phyloP scores from a whole-genome alignment of 148 eudicot species.

The Diospyros lotus region DNA sequence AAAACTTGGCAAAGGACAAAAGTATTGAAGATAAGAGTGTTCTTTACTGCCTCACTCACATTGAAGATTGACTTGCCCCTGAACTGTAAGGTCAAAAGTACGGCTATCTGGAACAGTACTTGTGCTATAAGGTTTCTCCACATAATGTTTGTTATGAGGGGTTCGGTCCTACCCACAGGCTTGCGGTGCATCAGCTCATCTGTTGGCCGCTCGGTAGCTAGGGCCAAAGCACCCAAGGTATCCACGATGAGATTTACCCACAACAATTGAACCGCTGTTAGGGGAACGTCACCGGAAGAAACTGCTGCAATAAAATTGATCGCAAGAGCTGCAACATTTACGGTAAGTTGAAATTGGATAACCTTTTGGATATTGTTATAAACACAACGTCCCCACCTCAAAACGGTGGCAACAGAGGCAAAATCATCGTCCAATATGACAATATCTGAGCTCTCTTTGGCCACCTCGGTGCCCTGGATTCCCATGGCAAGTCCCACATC shows the following conservation, averaged over 20 bases:
- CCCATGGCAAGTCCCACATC: constrained; percentile 91
- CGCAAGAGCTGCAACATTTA: constrained; percentile 76
- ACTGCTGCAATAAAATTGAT: constrained; percentile 75
- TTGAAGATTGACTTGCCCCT: constrained; percentile 53
- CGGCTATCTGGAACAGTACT: constrained; percentile 56
- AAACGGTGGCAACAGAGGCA: constrained; percentile 54
- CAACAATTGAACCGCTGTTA: constrained; percentile 67
- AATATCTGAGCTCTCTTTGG: constrained; percentile 83
- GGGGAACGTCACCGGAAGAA: constrained; percentile 77
- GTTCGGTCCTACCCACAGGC: constrained; percentile 69
- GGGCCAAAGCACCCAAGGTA: constrained; percentile 76
- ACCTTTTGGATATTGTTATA: constrained; percentile 78
- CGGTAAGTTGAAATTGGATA: constrained; percentile 85
- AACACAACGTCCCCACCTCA: constrained; percentile 81
- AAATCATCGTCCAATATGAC: constrained; percentile 77
- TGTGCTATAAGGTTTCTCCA: constrained; percentile 79
- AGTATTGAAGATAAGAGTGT: constrained; percentile 74
- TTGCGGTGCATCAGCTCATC: constrained; percentile 58
- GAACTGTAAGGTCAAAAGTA: constrained; percentile 67
- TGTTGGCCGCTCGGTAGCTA: constrained; percentile 76
- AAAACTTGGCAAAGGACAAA: constrained; percentile 85
- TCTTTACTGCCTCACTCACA: constrained; percentile 42
- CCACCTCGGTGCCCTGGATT: constrained; percentile 84
- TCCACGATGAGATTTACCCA: constrained; percentile 95
- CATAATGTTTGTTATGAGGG: constrained; percentile 74